phyloP scores from a whole-genome alignment of 768 basidiomycete genomes.

The Naganishia kalamii region DNA sequence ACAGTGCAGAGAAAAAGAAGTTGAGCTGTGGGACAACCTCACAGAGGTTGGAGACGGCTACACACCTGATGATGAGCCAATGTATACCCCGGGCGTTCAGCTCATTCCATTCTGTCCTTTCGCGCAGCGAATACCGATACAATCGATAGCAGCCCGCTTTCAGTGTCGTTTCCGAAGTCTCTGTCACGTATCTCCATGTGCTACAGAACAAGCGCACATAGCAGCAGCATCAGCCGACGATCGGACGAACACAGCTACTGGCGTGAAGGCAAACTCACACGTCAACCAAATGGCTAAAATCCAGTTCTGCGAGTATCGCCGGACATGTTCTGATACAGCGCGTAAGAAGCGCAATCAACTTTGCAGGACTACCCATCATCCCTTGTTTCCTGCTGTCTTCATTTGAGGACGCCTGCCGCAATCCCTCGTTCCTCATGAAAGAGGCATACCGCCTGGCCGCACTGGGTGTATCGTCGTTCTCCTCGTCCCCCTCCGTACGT shows the following conservation, averaged over 20 bases:
- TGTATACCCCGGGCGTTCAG: conserved; percentile 65
- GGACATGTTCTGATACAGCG: conserved; percentile 5
- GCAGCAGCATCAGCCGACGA: background rate
- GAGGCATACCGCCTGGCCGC: conserved; percentile 7
- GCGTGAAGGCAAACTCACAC: conserved; percentile 55
- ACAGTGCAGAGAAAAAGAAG: background rate
- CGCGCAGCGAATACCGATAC: conserved; percentile 69
- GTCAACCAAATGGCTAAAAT: conserved; percentile 62
- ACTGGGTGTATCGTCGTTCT: background rate
- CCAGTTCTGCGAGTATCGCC: conserved; percentile 26
- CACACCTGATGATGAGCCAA: conserved; percentile 88
- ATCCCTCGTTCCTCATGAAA: conserved; percentile 2
- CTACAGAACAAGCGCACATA: conserved; percentile 50
- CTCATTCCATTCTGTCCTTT: conserved; percentile 61
- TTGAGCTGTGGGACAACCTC: too few species aligned
- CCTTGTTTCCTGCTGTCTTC: background rate
- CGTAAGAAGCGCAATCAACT: conserved; percentile 8
- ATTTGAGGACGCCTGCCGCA: background rate
- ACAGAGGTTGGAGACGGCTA: conserved; percentile 24
- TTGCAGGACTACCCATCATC: background rate
- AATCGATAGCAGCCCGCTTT: conserved; percentile 78
- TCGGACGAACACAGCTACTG: background rate
- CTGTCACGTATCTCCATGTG: conserved; percentile 69
- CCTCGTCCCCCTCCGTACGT: background rate
- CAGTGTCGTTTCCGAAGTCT: conserved; percentile 63